Evolutionary conservation across 1,284 basidiomycete species (phyloP), one percentile per base, ranked within the genome.

Genomic region (Ceratobasidium sp.): DNA sequence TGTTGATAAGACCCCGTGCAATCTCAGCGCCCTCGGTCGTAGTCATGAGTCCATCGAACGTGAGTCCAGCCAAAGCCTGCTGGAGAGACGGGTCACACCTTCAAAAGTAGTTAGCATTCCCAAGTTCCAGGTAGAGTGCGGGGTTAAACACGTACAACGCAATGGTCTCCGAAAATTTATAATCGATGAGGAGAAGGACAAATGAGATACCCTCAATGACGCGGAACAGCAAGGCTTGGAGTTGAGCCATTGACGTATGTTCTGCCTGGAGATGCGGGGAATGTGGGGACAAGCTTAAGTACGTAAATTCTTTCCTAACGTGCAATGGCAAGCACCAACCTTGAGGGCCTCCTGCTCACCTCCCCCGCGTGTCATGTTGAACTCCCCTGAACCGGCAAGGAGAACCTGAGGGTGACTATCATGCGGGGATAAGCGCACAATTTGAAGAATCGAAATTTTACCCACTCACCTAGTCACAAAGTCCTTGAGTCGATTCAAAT

Each of bases 151-250:
- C 89, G 78, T 78, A 94, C 91, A 89, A 87, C 40, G 88, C 81
- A 73, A 97, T 88, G 23, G 98, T 84, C 75, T 96, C 92, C n/a
- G 90, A 87, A 30, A 98, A 83, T 74, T 89, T 88, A 82, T 98
- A 96, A 79, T 99, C 97, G 76, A 88, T 92, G 46, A 99, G 83
- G 28, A 99, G 86, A 30, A 98, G 85, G 60, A 98, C 84, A 80
- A 99, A 99, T 0, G 94, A 94, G 74, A 98, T 88, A 0, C 94
- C 94, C 81, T 97, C 95, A 60, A 96, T 91, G 3, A 92, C 88
- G 77, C 94, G 88, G 25, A 86, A 87, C 54, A 98, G 83, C 49
- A 99, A 85, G 25, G 85, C 82, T 54, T 88, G 83, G 6, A 97
- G 81, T 75, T 92, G 87, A 36, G 84, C 83, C 23, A 95, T 88